Evolutionary conservation across 2,329 filamentous ascomycete genomes (phyloP).

Genomic region (Stemphylium lycopersici): DNA sequence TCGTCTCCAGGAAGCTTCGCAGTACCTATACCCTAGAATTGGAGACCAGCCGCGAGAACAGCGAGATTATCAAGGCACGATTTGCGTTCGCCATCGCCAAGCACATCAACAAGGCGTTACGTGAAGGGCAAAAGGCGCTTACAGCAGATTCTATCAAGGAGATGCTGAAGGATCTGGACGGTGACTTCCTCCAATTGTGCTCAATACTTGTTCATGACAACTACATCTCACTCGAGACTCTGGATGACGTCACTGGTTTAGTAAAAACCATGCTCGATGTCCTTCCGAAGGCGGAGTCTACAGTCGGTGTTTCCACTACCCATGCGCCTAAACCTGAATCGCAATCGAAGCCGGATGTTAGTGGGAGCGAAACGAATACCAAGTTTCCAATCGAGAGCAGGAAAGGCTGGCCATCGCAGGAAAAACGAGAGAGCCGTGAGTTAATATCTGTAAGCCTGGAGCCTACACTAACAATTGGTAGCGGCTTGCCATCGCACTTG

Average conservation of each 20-base stretch:
- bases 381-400: conserved; percentile 17
- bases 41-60: conserved; percentile 7
- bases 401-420: conserved; percentile 35
- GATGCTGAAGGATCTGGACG: conserved; percentile 21
- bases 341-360: not conserved
- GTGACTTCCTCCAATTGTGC: conserved; percentile 33
- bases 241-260: conserved; percentile 32
- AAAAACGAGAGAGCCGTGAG: conserved; percentile 41
- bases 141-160: conserved; percentile 20
- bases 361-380: not conserved
- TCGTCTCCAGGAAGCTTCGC: conserved; percentile 25
- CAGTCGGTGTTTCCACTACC: not conserved
- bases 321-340: not conserved
- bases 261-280: conserved; percentile 27
- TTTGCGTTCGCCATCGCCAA: conserved; percentile 28
- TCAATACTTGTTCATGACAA: conserved; percentile 25
- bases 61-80: conserved; percentile 22
- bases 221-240: conserved; percentile 24
- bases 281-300: conserved; percentile 20
- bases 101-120: conserved; percentile 26
- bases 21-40: conserved; percentile 11
- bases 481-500: conserved; percentile 33
- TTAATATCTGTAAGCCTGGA: not conserved
- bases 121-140: conserved; percentile 13
- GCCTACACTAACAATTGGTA: conserved; percentile 17